Conservation (phyloP, 306 rosid species). For the Crataegus laevigata region DNA sequence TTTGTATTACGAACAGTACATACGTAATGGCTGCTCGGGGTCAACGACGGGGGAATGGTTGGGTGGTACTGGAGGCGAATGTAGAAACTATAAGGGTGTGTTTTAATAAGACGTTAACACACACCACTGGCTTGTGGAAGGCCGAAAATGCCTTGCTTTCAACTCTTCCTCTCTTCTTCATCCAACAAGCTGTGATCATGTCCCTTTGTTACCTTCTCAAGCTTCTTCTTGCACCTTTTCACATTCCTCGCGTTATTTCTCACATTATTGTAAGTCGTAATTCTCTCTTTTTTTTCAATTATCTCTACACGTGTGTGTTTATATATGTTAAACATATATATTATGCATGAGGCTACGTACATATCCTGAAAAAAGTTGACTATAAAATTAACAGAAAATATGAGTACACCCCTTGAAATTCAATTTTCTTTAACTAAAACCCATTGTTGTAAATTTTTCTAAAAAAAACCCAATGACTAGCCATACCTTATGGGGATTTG, state of each 20-base stretch:
- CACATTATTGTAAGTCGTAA: constrained; percentile 7
- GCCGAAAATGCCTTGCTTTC: constrained; percentile 25
- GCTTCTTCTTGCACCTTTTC: constrained; percentile 14
- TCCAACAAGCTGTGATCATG: constrained; percentile 24
- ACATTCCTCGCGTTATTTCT: constrained; percentile 22
- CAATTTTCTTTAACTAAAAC: too few species aligned
- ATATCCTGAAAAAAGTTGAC: too few species aligned
- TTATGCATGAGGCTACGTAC: too few species aligned
- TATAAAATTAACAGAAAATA: too few species aligned
- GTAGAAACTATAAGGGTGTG: neutral
- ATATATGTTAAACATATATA: neutral
- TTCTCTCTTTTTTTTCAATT: neutral
- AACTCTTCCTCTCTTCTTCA: constrained; percentile 24
- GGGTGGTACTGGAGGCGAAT: neutral
- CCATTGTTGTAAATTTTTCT: too few species aligned
- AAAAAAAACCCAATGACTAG: too few species aligned
- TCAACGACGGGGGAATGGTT: neutral
- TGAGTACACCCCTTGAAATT: too few species aligned
- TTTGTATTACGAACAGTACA: neutral
- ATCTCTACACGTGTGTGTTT: neutral
- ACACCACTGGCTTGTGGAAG: constrained; percentile 17
- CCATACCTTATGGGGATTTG: too few species aligned
- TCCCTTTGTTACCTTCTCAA: constrained; percentile 17
- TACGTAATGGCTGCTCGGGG: neutral
- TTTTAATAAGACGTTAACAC: constrained; percentile 19